Conservation (phyloP, 1,139 yeast genomes). For the Blastobotrys arbuscula region DNA sequence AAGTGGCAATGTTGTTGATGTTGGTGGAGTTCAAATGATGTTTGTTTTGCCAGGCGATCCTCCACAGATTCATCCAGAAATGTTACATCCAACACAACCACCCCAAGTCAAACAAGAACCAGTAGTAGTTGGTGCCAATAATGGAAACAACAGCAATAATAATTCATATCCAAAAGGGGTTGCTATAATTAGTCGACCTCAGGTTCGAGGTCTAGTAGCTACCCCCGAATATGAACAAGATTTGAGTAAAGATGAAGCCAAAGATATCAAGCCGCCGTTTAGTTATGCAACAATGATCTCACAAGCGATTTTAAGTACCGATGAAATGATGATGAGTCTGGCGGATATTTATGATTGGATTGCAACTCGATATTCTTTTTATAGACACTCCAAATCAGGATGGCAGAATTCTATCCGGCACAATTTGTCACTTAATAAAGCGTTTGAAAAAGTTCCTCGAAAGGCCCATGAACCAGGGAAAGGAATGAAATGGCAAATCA, state of each 20-base stretch:
- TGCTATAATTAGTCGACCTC: conserved; percentile 38
- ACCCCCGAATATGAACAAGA: conserved; percentile 43
- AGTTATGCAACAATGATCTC: conserved; percentile 98
- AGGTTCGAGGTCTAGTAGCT: conserved; percentile 29
- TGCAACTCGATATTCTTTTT: conserved; percentile 79
- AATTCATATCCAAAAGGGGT: conserved; percentile 37
- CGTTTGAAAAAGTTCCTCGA: conserved; percentile 92
- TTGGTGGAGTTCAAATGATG: conserved; percentile 99
- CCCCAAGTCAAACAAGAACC: conserved; percentile 5
- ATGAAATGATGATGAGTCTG: conserved; percentile 81
- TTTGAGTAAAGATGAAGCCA: conserved; percentile 81
- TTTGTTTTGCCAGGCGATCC: conserved; percentile 88
- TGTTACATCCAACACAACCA: too few relatives aligned
- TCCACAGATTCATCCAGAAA: conserved; percentile 40
- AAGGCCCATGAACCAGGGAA: conserved; percentile 96
- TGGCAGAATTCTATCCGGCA: conserved; percentile 89
- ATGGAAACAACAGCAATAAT: background rate
- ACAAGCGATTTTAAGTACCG: conserved; percentile 85
- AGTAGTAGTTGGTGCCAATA: conserved; percentile 3
- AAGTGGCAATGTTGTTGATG: conserved; percentile 84
- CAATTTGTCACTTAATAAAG: conserved; percentile 73
- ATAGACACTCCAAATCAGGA: conserved; percentile 89
- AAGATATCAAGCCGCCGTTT: conserved; percentile 93
- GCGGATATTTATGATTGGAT: conserved; percentile 94
- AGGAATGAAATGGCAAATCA: conserved; percentile 98